Evolutionary conservation across 164 flowering plant species (phyloP).

Genomic region (Saururus chinensis): DNA sequence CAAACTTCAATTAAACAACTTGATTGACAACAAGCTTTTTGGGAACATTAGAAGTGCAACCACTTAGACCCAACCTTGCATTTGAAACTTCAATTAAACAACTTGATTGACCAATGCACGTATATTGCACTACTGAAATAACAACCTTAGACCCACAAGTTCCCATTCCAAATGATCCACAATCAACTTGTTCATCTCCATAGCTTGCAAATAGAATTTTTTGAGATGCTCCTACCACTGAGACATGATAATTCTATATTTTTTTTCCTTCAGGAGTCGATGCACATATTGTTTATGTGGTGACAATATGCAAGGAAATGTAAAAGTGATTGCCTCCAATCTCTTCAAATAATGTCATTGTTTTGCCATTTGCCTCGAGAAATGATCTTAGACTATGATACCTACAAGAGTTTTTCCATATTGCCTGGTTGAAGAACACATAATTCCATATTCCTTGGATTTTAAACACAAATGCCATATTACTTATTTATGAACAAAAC

Average conservation of each 20-base stretch:
- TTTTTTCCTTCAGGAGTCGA: conserved; percentile 23
- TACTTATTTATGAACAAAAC: too few species aligned
- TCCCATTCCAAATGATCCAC: conserved; percentile 40
- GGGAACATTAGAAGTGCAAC: too few species aligned
- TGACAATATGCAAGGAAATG: conserved; percentile 36
- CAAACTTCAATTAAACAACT: too few species aligned
- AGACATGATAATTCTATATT: conserved; percentile 41
- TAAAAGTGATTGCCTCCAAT: conserved; percentile 44
- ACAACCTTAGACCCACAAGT: conserved; percentile 8
- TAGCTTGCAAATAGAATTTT: conserved; percentile 42
- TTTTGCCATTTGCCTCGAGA: conserved; percentile 23
- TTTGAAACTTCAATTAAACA: too few species aligned
- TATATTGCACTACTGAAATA: too few species aligned
- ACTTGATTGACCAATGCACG: too few species aligned
- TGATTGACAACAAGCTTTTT: too few species aligned
- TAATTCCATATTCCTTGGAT: too few species aligned
- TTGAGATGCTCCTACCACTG: conserved; percentile 23
- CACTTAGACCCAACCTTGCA: too few species aligned
- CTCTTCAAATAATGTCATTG: conserved; percentile 51
- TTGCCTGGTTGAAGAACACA: too few species aligned
- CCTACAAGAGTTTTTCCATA: too few species aligned
- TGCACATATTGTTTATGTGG: conserved; percentile 27
- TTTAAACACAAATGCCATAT: too few species aligned
- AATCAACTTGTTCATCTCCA: conserved; percentile 40
- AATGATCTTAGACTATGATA: conserved; percentile 59